These are phyloP conservation scores for Polygonum aviculare DNA, from an alignment of 148 eudicot genomes.

Conservation along the genomic window DNA sequence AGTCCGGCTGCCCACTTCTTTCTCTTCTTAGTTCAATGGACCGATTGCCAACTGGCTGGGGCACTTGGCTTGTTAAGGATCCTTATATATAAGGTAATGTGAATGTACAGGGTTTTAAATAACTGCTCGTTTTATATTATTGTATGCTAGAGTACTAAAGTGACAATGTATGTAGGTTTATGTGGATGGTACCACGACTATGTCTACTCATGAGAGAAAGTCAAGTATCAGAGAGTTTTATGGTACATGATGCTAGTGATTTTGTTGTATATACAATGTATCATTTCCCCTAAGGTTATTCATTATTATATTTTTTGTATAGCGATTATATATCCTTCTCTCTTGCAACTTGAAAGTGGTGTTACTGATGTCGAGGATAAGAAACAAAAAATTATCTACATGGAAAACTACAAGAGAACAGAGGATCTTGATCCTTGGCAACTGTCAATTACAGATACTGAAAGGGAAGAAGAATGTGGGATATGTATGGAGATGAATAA, in stretches of 20 bases:
- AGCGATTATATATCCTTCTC: conserved; percentile 90
- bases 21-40: conserved; percentile 96
- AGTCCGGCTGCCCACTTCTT: conserved; percentile 93
- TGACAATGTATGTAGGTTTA: conserved; percentile 46
- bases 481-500: conserved; percentile 88
- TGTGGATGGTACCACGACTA: conserved; percentile 96
- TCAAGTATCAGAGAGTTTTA: conserved; percentile 92
- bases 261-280: neutral
- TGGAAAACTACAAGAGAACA: conserved; percentile 38
- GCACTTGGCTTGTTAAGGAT: conserved; percentile 83
- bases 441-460: conserved; percentile 51
- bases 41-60: conserved; percentile 91
- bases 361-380: conserved; percentile 76
- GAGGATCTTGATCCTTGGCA: conserved; percentile 51
- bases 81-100: conserved; percentile 72
- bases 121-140: neutral
- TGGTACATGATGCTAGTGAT: conserved; percentile 30
- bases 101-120: neutral
- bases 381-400: conserved; percentile 67
- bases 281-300: neutral
- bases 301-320: conserved; percentile 13
- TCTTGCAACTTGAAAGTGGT: conserved; percentile 86
- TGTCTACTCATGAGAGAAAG: conserved; percentile 92
- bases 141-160: no score
- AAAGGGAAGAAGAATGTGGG: conserved; percentile 95